Evolutionary conservation across 2,329 filamentous ascomycete species (phyloP).

Genomic region (Phaeosphaeriaceae sp.): DNA sequence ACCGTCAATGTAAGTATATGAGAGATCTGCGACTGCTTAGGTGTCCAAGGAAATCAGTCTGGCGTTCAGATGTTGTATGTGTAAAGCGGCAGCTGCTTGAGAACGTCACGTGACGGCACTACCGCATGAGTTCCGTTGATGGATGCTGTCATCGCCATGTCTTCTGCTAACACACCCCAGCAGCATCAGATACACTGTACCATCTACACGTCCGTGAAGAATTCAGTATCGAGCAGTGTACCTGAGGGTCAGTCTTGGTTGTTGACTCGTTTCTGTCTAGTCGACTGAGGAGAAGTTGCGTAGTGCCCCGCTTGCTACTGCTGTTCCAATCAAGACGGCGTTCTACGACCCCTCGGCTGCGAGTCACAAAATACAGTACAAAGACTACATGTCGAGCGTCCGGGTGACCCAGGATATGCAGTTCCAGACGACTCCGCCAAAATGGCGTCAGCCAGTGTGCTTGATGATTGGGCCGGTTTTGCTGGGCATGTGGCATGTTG

Average conservation of each 20-base stretch:
- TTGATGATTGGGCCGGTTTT: background rate
- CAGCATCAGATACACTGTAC: background rate
- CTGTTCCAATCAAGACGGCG: background rate
- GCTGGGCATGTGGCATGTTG: background rate
- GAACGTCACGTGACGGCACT: background rate
- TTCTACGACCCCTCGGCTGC: conserved; percentile 3
- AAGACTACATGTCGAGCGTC: background rate
- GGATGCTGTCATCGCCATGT: background rate
- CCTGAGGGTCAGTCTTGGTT: background rate
- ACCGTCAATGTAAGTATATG: no score
- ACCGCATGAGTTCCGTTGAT: no score
- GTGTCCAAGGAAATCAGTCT: no score
- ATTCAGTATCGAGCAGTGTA: background rate
- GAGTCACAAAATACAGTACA: conserved; percentile 8
- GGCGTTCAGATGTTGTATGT: no score
- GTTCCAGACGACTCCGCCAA: background rate
- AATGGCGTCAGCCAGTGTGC: background rate
- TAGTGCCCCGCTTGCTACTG: background rate
- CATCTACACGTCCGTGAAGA: background rate
- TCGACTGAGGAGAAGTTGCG: conserved; percentile 1
- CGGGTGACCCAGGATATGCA: background rate
- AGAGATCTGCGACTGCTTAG: no score
- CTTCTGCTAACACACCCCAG: background rate
- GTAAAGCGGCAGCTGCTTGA: background rate
- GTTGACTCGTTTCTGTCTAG: conserved; percentile 8